Conservation (phyloP, 805 yeast species). For the Sugiyamaella valdiviana region DNA sequence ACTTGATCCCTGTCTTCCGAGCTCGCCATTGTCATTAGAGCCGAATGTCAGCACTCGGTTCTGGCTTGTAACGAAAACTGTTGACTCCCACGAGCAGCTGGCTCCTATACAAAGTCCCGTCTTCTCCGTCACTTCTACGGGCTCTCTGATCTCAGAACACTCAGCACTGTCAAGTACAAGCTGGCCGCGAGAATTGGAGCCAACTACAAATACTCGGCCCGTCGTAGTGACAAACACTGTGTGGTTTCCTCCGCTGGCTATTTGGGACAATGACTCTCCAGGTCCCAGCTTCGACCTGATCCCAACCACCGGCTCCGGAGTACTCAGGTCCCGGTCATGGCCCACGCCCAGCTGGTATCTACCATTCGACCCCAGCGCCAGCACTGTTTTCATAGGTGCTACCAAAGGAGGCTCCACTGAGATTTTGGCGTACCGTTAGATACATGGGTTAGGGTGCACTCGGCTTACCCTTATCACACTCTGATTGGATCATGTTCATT, state of each 20-base stretch:
- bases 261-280: slow-evolving; percentile 21
- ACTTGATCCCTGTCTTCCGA: slow-evolving; percentile 40
- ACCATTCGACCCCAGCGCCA: slow-evolving; percentile 78
- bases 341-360: slow-evolving; percentile 62
- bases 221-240: slow-evolving; percentile 50
- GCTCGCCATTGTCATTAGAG: slow-evolving; percentile 63
- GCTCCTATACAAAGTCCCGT: background rate
- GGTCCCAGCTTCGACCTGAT: background rate
- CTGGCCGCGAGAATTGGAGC: slow-evolving; percentile 55
- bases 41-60: slow-evolving; percentile 52
- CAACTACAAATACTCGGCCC: slow-evolving; percentile 53
- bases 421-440: too few relatives aligned
- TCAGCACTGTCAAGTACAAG: slow-evolving; percentile 32
- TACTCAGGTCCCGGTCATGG: slow-evolving; percentile 44
- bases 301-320: slow-evolving; percentile 24
- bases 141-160: background rate
- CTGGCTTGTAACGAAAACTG: slow-evolving; percentile 42
- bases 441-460: background rate
- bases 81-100: slow-evolving; percentile 58
- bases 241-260: slow-evolving; percentile 85
- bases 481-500: background rate
- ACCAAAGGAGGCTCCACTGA: too few relatives aligned
- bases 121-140: background rate
- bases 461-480: background rate
- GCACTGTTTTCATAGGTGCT: background rate